These are phyloP conservation scores for Pyrus communis DNA, from an alignment of 306 rosid genomes.

Conservation along the genomic window DNA sequence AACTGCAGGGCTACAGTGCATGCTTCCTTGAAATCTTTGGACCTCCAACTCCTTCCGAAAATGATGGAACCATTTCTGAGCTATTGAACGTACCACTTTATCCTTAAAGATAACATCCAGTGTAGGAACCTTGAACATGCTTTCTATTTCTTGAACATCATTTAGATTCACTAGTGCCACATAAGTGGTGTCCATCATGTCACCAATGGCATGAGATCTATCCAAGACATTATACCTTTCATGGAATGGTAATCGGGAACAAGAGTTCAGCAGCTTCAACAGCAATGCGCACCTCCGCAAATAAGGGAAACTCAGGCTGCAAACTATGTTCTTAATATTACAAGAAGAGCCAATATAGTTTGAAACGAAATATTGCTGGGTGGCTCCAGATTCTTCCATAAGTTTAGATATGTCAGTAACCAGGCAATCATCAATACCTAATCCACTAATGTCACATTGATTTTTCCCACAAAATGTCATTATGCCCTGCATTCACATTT, in stretches of 20 bases:
- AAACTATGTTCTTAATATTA: conserved; percentile 52
- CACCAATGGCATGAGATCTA: conserved; percentile 35
- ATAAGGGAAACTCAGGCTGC: conserved; percentile 65
- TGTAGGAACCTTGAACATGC: conserved; percentile 66
- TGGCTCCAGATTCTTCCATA: conserved; percentile 40
- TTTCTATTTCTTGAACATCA: conserved; percentile 69
- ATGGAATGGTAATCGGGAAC: conserved; percentile 56
- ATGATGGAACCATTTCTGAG: conserved; percentile 63
- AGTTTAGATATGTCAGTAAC: conserved; percentile 58
- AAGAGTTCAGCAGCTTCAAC: conserved; percentile 55
- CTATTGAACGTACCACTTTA: conserved; percentile 47
- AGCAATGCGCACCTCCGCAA: conserved; percentile 88
- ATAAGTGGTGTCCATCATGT: conserved; percentile 37
- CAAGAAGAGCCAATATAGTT: conserved; percentile 40
- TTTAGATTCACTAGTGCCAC: conserved; percentile 37
- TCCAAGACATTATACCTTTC: conserved; percentile 45
- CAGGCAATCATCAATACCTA: conserved; percentile 50
- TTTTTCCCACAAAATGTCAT: conserved; percentile 46
- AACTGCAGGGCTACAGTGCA: conserved; percentile 65
- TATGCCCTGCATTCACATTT: conserved; percentile 47
- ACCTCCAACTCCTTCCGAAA: conserved; percentile 52
- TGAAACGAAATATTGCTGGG: conserved; percentile 49
- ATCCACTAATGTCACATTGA: conserved; percentile 29
- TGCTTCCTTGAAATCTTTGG: conserved; percentile 24
- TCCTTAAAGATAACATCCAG: conserved; percentile 69